These are phyloP conservation scores for Venturia pyrina DNA, from an alignment of 2,329 filamentous ascomycete species.

Conservation along the genomic window DNA sequence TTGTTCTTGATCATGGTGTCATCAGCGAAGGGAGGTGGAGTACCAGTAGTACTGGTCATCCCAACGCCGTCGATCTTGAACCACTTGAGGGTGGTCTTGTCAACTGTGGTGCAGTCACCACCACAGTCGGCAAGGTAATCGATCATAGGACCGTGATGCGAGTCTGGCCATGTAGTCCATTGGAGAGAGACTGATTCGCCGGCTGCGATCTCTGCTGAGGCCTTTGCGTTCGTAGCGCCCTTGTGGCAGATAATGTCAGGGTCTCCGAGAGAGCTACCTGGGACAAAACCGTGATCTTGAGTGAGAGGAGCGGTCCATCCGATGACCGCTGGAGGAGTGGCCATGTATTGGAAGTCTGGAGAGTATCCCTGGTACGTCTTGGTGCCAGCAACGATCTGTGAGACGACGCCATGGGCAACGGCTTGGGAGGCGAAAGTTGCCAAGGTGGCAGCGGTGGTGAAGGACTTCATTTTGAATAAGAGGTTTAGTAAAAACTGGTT, in stretches of 20 bases:
- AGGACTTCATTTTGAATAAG: constrained; percentile 1
- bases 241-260: constrained; percentile 53
- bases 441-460: constrained; percentile 6
- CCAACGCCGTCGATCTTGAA: constrained; percentile 55
- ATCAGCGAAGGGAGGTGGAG: constrained; percentile 39
- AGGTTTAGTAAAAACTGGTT: not conserved
- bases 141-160: constrained; percentile 54
- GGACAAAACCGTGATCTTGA: constrained; percentile 11
- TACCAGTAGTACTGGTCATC: constrained; percentile 16
- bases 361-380: constrained; percentile 13
- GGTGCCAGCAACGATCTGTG: constrained; percentile 11
- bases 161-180: constrained; percentile 55
- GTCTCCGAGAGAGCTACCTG: not conserved
- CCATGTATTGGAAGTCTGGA: constrained; percentile 12
- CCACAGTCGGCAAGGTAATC: constrained; percentile 52
- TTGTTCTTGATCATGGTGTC: constrained; percentile 41
- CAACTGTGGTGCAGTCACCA: constrained; percentile 45
- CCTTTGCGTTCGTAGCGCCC: constrained; percentile 40
- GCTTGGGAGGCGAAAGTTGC: constrained; percentile 5
- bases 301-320: constrained; percentile 11
- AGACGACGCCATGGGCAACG: constrained; percentile 12
- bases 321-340: constrained; percentile 11
- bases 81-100: constrained; percentile 44
- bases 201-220: constrained; percentile 52
- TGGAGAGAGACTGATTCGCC: constrained; percentile 35